Base-by-base conservation (phyloP, 2,329 filamentous ascomycete genomes). In the Diaporthe ampelina region DNA sequence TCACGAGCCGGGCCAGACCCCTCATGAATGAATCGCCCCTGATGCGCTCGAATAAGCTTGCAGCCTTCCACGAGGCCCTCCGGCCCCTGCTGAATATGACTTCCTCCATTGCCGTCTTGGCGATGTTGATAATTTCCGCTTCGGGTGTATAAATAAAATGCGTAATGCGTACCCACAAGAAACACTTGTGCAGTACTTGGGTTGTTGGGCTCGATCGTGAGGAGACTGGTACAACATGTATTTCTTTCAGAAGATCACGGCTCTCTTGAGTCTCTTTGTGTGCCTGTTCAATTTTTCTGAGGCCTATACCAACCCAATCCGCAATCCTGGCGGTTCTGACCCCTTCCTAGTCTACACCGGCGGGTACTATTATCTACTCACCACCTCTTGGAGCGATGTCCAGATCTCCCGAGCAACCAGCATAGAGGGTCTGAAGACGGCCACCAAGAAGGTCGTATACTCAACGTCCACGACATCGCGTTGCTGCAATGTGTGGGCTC, bases 401-500 rank as follows among this genome's bases (percentile, higher is more conserved):
- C 83, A 88, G 76, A 85, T 91, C n/a, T 85, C 88, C 0, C 83
- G 88, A 0, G 85, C 90, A 0, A 88, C 82, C 13, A 91, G 88
- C 0, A 80, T 91, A 7, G 85, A 86, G 43, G 89, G 88, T 0
- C 80, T 91, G n/a, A 89, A 90, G 82, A 87, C 84, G 0, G 88
- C 85, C 0, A 83, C 86, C 50, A 86, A 84, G 26, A 89, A 88
- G 76, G 78, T 83, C 3, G 86, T 91, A 37, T 91, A 87, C 82
- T 84, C 83, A 0, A 86, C 88, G 72, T 81, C 79, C 6, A 85
- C 84, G 21, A 78, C 88, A 1, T 82, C 81, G 5, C 82, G 87
- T 21, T 88, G 86, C 79, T 88, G 87, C 79, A 90, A 89, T 71
- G 85, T 91, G 50, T 91, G 89, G 89, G 89, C 89, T 0, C 89